A percentile compares a stretch with the other conserved stretches of the same genome.
Evolutionary conservation across 441 rosid genomes (phyloP).

Genomic region (Daphne laureola): DNA sequence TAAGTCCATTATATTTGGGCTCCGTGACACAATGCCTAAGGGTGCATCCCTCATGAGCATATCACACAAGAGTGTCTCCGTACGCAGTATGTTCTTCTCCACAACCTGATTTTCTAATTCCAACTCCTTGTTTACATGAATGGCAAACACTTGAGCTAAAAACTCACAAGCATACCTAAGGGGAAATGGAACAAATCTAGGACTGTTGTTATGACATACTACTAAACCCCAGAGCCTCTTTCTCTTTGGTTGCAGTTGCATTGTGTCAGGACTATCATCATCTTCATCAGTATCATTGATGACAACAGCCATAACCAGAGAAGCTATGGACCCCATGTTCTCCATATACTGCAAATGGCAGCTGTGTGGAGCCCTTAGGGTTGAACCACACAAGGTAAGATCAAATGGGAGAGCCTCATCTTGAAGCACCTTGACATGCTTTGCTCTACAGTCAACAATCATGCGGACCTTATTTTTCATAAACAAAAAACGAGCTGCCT

Average conservation of each 20-base stretch:
- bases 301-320: conserved; percentile 90
- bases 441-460: conserved; percentile 90
- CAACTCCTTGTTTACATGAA: conserved; percentile 86
- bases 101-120: conserved; percentile 80
- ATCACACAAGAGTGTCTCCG: conserved; percentile 89
- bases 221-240: conserved; percentile 96
- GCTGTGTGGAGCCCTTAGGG: conserved; percentile 85
- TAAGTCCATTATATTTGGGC: conserved; percentile 84
- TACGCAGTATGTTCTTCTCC: conserved; percentile 87
- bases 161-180: conserved; percentile 96
- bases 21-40: conserved; percentile 73
- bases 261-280: conserved; percentile 29
- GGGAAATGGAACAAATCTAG: conserved; percentile 95
- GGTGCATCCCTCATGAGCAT: conserved; percentile 97
- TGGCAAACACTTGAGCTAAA: conserved; percentile 89
- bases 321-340: conserved; percentile 89
- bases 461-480: conserved; percentile 92
- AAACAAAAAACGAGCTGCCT: conserved; percentile 86
- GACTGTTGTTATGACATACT: conserved; percentile 78
- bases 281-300: conserved; percentile 79
- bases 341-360: conserved; percentile 94
- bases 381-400: conserved; percentile 85
- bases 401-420: conserved; percentile 79
- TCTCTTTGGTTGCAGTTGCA: conserved; percentile 56
- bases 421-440: conserved; percentile 79